Evolutionary conservation across 306 rosid species (phyloP).

Genomic region (Vigna unguiculata): DNA sequence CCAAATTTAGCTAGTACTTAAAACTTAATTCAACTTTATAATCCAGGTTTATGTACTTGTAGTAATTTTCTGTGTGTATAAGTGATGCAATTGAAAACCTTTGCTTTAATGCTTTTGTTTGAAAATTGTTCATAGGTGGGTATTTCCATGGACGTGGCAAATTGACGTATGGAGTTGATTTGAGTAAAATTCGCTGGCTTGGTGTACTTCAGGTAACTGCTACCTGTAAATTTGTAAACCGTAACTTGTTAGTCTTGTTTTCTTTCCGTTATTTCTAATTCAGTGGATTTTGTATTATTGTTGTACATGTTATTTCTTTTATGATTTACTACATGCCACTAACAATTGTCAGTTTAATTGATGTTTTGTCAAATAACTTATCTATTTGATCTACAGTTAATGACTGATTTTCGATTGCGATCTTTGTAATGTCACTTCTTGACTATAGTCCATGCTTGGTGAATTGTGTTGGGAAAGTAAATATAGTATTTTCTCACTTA

Average conservation of each 20-base stretch:
- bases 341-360: not conserved
- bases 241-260: constrained; percentile 22
- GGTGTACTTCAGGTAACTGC: constrained; percentile 75
- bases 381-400: constrained; percentile 21
- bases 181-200: constrained; percentile 70
- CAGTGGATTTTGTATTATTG: constrained; percentile 25
- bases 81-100: constrained; percentile 5
- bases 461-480: constrained; percentile 27
- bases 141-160: constrained; percentile 72
- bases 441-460: constrained; percentile 28
- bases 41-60: constrained; percentile 25
- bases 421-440: constrained; percentile 26
- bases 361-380: constrained; percentile 23
- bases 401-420: not conserved
- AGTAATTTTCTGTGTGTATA: not conserved
- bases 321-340: constrained; percentile 15
- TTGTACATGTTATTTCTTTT: constrained; percentile 1
- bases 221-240: constrained; percentile 27
- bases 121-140: constrained; percentile 67
- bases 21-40: not conserved
- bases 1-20: too few relatives aligned
- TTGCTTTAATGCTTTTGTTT: constrained; percentile 39
- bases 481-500: constrained; percentile 6
- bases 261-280: constrained; percentile 10
- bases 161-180: constrained; percentile 81